These are phyloP conservation scores for Xylaria intraflava DNA, from an alignment of 495 filamentous ascomycete genomes.

Conservation along the genomic window DNA sequence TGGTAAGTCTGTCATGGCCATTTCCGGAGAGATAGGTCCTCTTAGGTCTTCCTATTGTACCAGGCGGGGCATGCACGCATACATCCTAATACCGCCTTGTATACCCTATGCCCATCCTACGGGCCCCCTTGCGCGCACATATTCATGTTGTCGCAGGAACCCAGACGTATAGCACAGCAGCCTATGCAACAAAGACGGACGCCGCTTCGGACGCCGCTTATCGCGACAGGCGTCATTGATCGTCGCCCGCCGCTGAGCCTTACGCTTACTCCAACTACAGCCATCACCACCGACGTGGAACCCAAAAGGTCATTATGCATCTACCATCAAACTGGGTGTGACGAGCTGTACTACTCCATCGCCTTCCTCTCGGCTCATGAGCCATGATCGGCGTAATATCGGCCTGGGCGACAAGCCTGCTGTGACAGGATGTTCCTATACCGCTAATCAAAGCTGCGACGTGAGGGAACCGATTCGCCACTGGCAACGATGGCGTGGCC, in stretches of 20 bases:
- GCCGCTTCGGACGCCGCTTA: too few species aligned
- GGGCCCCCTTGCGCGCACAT: too few species aligned
- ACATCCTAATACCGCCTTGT: too few species aligned
- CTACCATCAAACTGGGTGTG: background rate
- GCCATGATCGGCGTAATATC: constrained; percentile 8
- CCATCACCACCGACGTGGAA: background rate
- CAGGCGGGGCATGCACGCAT: too few species aligned
- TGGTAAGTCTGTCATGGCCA: too few species aligned
- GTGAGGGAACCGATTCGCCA: constrained; percentile 32
- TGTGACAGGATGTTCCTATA: constrained; percentile 19
- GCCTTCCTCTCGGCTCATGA: constrained; percentile 10
- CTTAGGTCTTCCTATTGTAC: too few species aligned
- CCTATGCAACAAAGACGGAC: too few species aligned
- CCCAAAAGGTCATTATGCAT: background rate
- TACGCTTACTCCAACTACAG: background rate
- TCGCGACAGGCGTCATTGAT: too few species aligned
- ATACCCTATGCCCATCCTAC: too few species aligned
- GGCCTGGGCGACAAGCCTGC: constrained; percentile 28
- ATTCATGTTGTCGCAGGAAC: too few species aligned
- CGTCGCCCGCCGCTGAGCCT: background rate
- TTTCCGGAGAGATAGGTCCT: too few species aligned
- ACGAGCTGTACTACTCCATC: constrained; percentile 11
- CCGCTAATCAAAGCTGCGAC: constrained; percentile 26
- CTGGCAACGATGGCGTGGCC: constrained; percentile 29
- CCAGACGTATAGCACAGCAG: too few species aligned